phyloP scores from a whole-genome alignment of 371 early-diverging fungal species.

The Mortierella sp. region DNA sequence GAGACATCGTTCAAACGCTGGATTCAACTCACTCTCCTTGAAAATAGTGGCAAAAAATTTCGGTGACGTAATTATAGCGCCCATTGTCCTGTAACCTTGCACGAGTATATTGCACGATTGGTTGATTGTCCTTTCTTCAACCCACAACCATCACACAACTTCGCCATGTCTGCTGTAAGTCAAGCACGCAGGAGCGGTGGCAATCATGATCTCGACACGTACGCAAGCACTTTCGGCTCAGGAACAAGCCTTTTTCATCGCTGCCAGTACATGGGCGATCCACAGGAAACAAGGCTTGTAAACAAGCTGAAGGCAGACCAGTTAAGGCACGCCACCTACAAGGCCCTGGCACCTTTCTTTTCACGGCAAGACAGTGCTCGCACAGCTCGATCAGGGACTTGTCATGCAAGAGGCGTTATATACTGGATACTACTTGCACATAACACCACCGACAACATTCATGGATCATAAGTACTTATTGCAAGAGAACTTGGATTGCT shows the following conservation, averaged over 20 bases:
- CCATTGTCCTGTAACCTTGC: too few relatives aligned
- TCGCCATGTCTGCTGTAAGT: slow-evolving; percentile 37
- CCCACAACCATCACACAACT: neutral
- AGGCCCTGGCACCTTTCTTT: neutral
- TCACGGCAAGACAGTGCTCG: neutral
- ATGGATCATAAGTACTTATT: neutral
- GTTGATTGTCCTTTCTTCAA: neutral
- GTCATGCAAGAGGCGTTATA: neutral
- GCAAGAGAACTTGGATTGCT: neutral
- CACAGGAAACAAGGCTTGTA: neutral
- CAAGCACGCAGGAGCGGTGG: neutral
- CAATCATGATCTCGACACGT: neutral
- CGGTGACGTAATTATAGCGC: slow-evolving; percentile 6
- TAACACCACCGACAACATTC: neutral
- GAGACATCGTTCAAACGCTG: neutral
- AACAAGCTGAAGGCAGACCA: neutral
- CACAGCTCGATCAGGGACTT: neutral
- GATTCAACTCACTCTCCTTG: too few relatives aligned
- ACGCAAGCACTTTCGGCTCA: neutral
- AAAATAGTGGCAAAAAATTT: neutral
- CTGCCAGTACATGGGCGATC: neutral
- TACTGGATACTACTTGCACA: neutral
- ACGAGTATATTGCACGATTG: too few relatives aligned
- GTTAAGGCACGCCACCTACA: neutral
- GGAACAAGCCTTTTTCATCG: neutral